Base-by-base conservation (phyloP, 345 rosid species). In the Adansonia digitata region DNA sequence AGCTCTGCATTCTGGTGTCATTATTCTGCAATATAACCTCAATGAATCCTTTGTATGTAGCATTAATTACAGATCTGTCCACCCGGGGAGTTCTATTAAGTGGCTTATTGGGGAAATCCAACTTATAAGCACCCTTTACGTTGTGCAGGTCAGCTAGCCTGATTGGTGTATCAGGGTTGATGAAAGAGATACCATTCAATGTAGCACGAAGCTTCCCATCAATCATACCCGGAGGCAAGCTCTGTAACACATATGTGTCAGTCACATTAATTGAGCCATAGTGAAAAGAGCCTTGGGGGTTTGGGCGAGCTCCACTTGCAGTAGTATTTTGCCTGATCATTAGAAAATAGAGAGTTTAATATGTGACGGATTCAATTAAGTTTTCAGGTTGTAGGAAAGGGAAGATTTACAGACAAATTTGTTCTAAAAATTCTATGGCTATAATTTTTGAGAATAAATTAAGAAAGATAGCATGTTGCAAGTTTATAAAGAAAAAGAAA, bases 281-380 rank as follows among this genome's bases (percentile, higher is more conserved):
- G 83, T 89, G 99, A 74, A 77, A 95, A 71, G 99, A 95, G 1
- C 99, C 99, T 67, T 95, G 99, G 0, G 99, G 98, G 69, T 95
- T 95, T 69, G 98, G 98, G 39, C 99, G 94, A 81, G 99, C 98
- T 75, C 99, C 99, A 78, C 98, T 91, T 12, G 99, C 96, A 71
- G 88, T 74, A 69, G 88, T 86, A 77, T 95, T 95, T 87, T 85
- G 92, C 90, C 99, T 95, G 67, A 61, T 31, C 71, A 81, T 77
- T 20, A n/a, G 27, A 48, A 48, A 75, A 70, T 34, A 59, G 52
- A 67, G 22, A 43, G 37, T 22, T 72, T 62, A 77, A 46, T 35
- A 57, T 65, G 43, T 11, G 37, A 60, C 2, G 9, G 29, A 40
- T 66, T n/a, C 8, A 34, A 1, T 34, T 2, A 27, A 52, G 22